Evolutionary conservation across 495 filamentous ascomycete genomes (phyloP), one percentile per base, ranked within the genome.

Genomic region (Hyphodiscus hymeniophilus): DNA sequence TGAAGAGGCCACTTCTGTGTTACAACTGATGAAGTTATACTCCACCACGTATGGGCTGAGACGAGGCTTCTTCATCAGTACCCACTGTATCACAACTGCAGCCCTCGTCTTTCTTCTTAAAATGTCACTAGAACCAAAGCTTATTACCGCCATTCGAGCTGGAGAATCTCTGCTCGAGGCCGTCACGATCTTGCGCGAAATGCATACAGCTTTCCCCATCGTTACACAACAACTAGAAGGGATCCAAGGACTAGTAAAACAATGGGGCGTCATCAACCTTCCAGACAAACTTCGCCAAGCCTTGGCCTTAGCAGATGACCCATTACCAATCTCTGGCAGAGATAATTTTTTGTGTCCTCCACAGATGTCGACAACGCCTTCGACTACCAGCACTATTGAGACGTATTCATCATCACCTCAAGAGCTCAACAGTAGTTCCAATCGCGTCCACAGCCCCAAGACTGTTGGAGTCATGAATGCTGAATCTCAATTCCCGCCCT

Each of bases 61-160:
- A 11, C 54, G 50, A 12, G 46, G 53, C 18, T 51, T 52, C 12
- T 42, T 63, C 23, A 44, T 67, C 23, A 35, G 50, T 28, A 39
- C 58, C 5, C 65, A 69, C 36, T 58, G 56, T 24, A 43, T 61
- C 4, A 47, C 64, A 10, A 56, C 62, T n/a, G 53, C 63, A 5
- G 58, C 56, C 31, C 65, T 65, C 23, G 62, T 66, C 39, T 63
- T 66, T 56, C 52, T 69, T 3, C 39, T 63, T 17, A 57, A 62
- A 40, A 36, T 69, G 2, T 52, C 57, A 43, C 16, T 17, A 47
- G 3, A 47, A 58, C 2, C 22, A 48, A 3, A 36, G 47, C 13
- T 18, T 34, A 7, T 21, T 62, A 38, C 40, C 33, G 45, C 47
- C 16, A 44, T 35, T 4, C 48, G 52, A 16, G 54, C 53, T 8